Percentiles rank a stretch among this genome's conserved stretches.
These are phyloP conservation scores for Selaginella moellendorffii DNA, from an alignment of 75 land plant species.

Conservation along the genomic window DNA sequence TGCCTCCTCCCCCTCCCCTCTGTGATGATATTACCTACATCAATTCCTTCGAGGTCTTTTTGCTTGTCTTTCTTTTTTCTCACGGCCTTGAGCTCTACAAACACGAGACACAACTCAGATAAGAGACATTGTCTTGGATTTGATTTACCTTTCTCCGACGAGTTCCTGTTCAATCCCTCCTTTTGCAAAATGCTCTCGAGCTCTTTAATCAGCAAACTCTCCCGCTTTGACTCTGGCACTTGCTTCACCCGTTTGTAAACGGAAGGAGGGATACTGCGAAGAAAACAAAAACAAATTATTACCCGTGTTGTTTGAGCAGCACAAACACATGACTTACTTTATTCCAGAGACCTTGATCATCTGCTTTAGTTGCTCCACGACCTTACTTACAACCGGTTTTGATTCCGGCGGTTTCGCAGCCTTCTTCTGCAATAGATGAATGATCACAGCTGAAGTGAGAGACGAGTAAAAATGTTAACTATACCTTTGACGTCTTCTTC, in stretches of 20 bases:
- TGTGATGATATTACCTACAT: conserved; percentile 63
- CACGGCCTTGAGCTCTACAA: conserved; percentile 69
- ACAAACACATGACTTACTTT: too few relatives aligned
- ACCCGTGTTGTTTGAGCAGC: too few relatives aligned
- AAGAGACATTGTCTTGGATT: not conserved
- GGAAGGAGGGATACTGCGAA: conserved; percentile 53
- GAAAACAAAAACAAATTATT: not conserved
- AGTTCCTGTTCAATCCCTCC: conserved; percentile 62
- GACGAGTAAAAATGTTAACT: too few relatives aligned
- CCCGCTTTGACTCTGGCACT: conserved; percentile 56
- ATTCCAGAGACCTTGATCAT: conserved; percentile 75
- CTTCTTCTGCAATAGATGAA: too few relatives aligned
- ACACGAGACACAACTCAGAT: not conserved
- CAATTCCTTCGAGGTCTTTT: conserved; percentile 93
- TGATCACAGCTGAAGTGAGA: too few relatives aligned
- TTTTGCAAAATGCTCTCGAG: conserved; percentile 48
- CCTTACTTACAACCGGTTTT: conserved; percentile 31
- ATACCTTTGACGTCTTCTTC: too few relatives aligned
- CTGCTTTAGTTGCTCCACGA: conserved; percentile 66
- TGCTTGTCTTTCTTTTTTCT: conserved; percentile 53
- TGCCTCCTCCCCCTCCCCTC: conserved; percentile 30
- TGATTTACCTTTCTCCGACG: conserved; percentile 72
- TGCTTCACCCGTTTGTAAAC: conserved; percentile 69
- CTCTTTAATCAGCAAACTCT: conserved; percentile 44
- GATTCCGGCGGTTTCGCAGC: conserved; percentile 6